Evolutionary conservation across 1,284 basidiomycete genomes (phyloP).

Genomic region (Irpex sp.): DNA sequence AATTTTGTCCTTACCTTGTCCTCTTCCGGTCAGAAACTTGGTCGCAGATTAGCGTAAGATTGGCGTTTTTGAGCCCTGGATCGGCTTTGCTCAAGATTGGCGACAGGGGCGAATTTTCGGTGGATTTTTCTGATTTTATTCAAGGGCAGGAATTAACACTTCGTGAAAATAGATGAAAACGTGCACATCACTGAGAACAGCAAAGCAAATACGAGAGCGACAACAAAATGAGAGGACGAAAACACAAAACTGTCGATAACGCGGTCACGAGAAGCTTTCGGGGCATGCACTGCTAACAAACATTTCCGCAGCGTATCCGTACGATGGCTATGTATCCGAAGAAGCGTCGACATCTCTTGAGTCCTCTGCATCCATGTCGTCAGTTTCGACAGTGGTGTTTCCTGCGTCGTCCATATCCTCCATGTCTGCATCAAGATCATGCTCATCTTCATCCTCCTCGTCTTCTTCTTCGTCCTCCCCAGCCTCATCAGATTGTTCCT

Average conservation of each 20-base stretch:
- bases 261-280: too few relatives aligned
- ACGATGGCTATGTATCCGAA: neutral
- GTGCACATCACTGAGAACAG: neutral
- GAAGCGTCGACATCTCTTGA: constrained; percentile 5
- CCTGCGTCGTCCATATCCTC: constrained; percentile 67
- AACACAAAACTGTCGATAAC: too few relatives aligned
- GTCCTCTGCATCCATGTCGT: constrained; percentile 37
- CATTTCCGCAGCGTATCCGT: too few relatives aligned
- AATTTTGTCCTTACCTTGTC: neutral
- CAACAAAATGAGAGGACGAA: neutral
- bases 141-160: neutral
- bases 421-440: constrained; percentile 67
- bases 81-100: neutral
- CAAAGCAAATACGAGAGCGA: neutral
- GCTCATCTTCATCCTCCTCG: constrained; percentile 42
- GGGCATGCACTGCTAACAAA: too few relatives aligned
- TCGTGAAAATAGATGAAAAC: neutral
- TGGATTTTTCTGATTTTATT: too few relatives aligned
- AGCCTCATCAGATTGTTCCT: constrained; percentile 36
- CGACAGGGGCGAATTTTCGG: neutral
- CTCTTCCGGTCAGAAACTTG: neutral
- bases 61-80: neutral
- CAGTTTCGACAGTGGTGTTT: constrained; percentile 26
- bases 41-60: neutral
- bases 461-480: constrained; percentile 43